Evolutionary conservation across 768 basidiomycete genomes (phyloP), one percentile per base, ranked within the genome.

Genomic region (Amylocystis lapponica): DNA sequence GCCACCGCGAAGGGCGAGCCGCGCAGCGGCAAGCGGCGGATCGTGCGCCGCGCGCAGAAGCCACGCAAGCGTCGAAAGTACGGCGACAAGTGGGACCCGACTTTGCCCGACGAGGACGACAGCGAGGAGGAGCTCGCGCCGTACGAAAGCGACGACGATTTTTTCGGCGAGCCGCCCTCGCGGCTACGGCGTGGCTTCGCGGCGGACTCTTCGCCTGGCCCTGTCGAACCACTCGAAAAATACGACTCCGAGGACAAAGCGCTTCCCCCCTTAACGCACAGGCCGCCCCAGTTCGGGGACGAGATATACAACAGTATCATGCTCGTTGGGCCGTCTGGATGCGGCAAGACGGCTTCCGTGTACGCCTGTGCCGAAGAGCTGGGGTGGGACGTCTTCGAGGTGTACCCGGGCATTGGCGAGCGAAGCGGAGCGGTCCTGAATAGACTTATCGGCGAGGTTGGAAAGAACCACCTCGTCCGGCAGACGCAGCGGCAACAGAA

Each of bases 321-420:
- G 12, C 74, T 99, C 30, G 60, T 69, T 32, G 96, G 96, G 1
- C 92, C 91, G 1, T 65, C 75, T 25, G 95, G 94, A 10, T 72
- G 72, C 41, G 96, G 96, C 25, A 99, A 99, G 67, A 94, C 92
- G 5, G 83, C 90, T 2, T 77, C 90, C 17, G 85, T 96, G 2
- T 93, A 96, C 63, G 93, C 95, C 0, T 94, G 92, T 57, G 91
- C 93, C 4, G 79, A 82, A 41, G 95, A 99, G 64, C 71, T 99
- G 26, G 90, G 83, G 12, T 99, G 90, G 89, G 89, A 94, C 38
- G 80, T 98, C 11, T 96, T 97, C 56, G 96, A 99, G 61, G 92
- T 98, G 11, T 86, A 93, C 65, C 89, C 96, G 20, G 96, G 96
- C 3, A 82, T 94, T 39, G 93, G 93, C n/a, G 86, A 78, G 56